Conservation (phyloP, 108 stramenopile genomes). For the Parmales sp. region DNA sequence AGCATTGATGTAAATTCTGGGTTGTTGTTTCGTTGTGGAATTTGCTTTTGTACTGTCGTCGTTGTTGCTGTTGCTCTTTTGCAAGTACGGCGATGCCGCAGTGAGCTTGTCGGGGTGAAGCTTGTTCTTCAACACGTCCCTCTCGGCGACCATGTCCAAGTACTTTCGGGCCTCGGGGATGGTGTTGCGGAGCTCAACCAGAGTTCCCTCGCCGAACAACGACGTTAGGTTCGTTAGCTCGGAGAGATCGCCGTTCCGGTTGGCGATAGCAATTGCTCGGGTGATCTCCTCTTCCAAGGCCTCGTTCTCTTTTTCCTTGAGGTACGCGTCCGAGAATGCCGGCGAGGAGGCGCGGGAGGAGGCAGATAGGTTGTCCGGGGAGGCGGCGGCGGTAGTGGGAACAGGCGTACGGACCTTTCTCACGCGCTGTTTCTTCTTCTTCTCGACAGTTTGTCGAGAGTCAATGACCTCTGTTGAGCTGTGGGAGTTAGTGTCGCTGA, state of each 20-base stretch:
- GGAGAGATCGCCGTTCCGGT: not conserved
- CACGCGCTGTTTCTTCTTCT: conserved; percentile 6
- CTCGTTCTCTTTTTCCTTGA: not conserved
- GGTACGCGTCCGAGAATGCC: not conserved
- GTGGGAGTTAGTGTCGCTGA: conserved; percentile 2
- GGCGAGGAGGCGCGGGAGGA: not conserved
- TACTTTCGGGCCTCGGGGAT: not conserved
- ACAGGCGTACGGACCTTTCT: not conserved
- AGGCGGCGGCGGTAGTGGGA: not conserved
- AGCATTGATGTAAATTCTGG: no score
- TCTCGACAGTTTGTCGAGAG: not conserved
- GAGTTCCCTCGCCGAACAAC: not conserved
- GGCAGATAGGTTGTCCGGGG: not conserved
- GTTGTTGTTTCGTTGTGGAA: no score
- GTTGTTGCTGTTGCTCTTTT: not conserved
- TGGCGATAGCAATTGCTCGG: not conserved
- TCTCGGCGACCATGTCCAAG: not conserved
- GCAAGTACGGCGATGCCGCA: not conserved
- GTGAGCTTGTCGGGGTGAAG: not conserved
- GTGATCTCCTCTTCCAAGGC: conserved; percentile 7
- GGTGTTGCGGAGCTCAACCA: not conserved
- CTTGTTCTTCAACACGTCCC: not conserved
- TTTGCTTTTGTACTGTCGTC: no score
- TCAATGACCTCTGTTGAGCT: not conserved
- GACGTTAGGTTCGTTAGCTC: not conserved